phyloP scores from a whole-genome alignment of 1,284 basidiomycete species.

The Ganoderma meredithae region DNA sequence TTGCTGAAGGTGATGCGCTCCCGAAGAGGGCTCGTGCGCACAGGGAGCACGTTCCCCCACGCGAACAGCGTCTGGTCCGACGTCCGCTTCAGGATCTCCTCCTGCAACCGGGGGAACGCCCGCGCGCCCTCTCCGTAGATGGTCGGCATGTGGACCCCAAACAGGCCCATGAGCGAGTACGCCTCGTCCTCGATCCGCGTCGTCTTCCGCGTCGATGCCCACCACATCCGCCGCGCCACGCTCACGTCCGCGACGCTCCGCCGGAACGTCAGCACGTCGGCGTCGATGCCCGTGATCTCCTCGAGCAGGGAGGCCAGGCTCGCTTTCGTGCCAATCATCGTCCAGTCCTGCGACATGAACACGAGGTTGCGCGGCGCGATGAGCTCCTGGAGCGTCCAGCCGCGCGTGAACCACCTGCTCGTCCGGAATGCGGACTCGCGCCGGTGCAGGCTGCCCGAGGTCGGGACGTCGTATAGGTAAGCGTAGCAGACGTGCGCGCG shows the following conservation, averaged over 20 bases:
- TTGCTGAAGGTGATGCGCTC: slow-evolving; percentile 21
- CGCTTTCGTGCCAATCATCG: slow-evolving; percentile 27
- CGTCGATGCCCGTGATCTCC: slow-evolving; percentile 28
- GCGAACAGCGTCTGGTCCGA: slow-evolving; percentile 32
- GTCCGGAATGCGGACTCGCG: slow-evolving; percentile 15
- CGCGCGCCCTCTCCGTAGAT: slow-evolving; percentile 30
- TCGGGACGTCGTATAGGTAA: slow-evolving; percentile 23
- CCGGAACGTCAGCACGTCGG: slow-evolving; percentile 29
- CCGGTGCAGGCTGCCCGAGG: neutral
- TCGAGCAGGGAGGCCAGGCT: slow-evolving; percentile 27
- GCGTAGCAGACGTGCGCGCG: slow-evolving; percentile 24
- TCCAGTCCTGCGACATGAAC: slow-evolving; percentile 28
- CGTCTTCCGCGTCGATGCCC: slow-evolving; percentile 26
- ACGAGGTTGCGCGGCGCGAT: slow-evolving; percentile 28
- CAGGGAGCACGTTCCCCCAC: slow-evolving; percentile 28
- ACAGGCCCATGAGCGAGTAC: slow-evolving; percentile 32
- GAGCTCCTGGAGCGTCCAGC: slow-evolving; percentile 32
- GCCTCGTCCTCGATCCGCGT: slow-evolving; percentile 30
- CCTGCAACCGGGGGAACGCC: slow-evolving; percentile 27
- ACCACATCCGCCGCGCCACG: slow-evolving; percentile 31
- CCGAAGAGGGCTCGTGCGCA: slow-evolving; percentile 20
- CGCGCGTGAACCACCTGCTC: slow-evolving; percentile 31
- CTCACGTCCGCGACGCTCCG: slow-evolving; percentile 25
- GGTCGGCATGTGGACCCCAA: slow-evolving; percentile 30
- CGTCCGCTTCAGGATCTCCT: slow-evolving; percentile 29